A percentile compares a stretch with the other conserved stretches of the same genome.
Evolutionary conservation across 2,329 filamentous ascomycete genomes (phyloP).

Genomic region (Aspergillus flavus): DNA sequence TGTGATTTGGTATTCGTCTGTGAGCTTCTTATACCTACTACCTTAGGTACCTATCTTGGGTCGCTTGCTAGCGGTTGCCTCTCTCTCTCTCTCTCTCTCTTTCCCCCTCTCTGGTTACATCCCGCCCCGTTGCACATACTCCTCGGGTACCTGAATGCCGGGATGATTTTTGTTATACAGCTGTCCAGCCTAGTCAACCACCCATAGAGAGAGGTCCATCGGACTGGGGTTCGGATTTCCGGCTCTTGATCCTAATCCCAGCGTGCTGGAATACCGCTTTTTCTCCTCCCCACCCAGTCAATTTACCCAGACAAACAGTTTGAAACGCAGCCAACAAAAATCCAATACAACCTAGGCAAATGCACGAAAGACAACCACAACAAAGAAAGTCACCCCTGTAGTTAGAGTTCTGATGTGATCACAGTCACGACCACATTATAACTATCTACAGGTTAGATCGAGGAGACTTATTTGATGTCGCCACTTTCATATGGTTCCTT

Average conservation of each 20-base stretch:
- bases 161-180: slow-evolving; percentile 3
- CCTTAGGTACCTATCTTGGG: neutral
- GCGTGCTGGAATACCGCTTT: neutral
- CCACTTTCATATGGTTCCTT: neutral
- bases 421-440: neutral
- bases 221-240: slow-evolving; percentile 1
- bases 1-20: neutral
- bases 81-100: neutral
- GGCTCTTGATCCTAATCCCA: neutral
- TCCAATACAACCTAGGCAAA: neutral
- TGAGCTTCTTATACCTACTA: neutral
- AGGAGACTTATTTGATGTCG: neutral
- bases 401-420: slow-evolving; percentile 2
- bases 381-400: neutral
- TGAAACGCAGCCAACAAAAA: neutral
- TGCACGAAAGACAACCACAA: neutral
- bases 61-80: slow-evolving; percentile 11
- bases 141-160: slow-evolving; percentile 2
- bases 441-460: neutral
- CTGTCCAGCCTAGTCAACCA: slow-evolving; percentile 1
- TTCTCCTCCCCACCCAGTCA: neutral
- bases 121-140: neutral
- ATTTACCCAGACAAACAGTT: neutral
- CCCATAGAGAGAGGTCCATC: neutral
- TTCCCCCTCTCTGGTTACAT: neutral